Base-by-base conservation (phyloP, 805 yeast species). In the Teunomyces barrocoloradensis region DNA sequence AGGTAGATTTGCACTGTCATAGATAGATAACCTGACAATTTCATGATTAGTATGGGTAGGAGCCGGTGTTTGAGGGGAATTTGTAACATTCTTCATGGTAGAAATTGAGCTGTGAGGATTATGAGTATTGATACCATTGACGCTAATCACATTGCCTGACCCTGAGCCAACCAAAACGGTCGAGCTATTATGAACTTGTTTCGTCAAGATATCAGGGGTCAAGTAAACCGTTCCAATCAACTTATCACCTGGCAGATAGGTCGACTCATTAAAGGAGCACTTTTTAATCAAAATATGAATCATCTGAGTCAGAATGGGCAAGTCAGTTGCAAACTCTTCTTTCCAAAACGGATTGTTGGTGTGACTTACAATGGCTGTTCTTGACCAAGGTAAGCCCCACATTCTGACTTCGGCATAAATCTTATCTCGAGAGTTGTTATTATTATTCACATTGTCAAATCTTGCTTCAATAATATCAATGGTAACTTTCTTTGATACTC, bases 331-430 rank as follows among this genome's bases (percentile, higher is more conserved):
- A 58, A 87, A 86, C 39, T 75, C 80, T 58, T 91, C 96, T 59
- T 90, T 81, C 94, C 96, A 91, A 60, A 88, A 88, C 1, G 96
- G 91, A 46, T 75, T 74, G 2, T 46, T 44, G 0, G 64, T 54
- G 40, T 77, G 69, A 32, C 72, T 68, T 0, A 84, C 84, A 5
- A 80, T 71, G 2, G 90, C 84, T 0, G 97, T 88, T 53, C 89
- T 72, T 33, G 87, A 88, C 89, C 92, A 86, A 0, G 85, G 81
- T 41, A 80, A 73, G 15, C 80, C 83, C 85, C 94, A 86, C 61
- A 88, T 73, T 13, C 77, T 68, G 2, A 90, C 71, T 56, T 89
- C 96, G 1, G 87, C 81, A 58, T 87, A 91, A 1, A 84, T 56
- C 46, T 66, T 68, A 5, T 55, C 50, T 21, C 20, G 32, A 7